Evolutionary conservation across 2,329 filamentous ascomycete genomes (phyloP).

Genomic region (Ascochyta lentis): DNA sequence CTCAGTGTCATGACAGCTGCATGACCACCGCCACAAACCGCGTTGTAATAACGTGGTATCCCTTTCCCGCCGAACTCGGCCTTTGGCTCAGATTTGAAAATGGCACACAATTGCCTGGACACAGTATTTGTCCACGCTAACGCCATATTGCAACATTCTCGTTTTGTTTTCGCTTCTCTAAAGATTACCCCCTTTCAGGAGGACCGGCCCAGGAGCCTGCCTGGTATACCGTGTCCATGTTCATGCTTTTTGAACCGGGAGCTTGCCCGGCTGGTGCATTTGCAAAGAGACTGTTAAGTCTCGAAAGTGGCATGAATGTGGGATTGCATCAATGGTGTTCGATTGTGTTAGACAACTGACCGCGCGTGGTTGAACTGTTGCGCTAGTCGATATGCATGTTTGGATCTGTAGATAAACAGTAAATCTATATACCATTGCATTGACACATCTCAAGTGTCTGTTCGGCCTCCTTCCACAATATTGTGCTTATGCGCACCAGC

Average conservation of each 20-base stretch:
- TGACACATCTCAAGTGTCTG: too few relatives aligned
- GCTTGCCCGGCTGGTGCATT: conserved; percentile 34
- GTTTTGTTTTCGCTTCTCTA: conserved; percentile 32
- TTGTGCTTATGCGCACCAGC: background rate
- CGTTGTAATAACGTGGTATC: conserved; percentile 1
- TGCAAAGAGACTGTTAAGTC: conserved; percentile 19
- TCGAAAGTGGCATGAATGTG: conserved; percentile 20
- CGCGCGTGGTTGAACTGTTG: background rate
- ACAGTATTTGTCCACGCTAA: background rate
- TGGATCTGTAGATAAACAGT: conserved; percentile 2
- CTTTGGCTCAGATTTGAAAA: conserved; percentile 9
- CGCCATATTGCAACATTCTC: conserved; percentile 13
- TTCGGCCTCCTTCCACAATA: background rate
- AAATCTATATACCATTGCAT: background rate
- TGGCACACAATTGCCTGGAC: background rate
- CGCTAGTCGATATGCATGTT: background rate
- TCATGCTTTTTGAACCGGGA: conserved; percentile 40
- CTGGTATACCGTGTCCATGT: conserved; percentile 34
- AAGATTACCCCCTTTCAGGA: conserved; percentile 44
- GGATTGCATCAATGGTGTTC: conserved; percentile 14
- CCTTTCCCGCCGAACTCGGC: background rate
- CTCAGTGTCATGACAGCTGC: conserved; percentile 24
- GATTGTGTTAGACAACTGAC: background rate
- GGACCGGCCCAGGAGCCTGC: conserved; percentile 36
- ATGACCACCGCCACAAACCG: conserved; percentile 8